Evolutionary conservation across 164 flowering plant species (phyloP).

Genomic region (Malania oleifera): DNA sequence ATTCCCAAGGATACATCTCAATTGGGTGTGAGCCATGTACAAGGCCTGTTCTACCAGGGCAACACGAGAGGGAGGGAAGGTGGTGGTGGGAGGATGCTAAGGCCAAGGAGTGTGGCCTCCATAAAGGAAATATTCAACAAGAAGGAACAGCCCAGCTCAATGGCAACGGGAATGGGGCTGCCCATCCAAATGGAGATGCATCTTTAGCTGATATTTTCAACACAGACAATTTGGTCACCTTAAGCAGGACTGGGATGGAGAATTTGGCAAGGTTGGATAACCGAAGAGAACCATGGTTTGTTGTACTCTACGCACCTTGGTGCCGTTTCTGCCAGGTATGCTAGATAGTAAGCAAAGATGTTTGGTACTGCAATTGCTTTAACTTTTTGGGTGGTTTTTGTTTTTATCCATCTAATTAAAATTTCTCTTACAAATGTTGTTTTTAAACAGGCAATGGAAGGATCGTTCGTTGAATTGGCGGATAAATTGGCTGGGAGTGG

Average conservation of each 20-base stretch:
- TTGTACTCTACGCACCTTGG: conserved; percentile 96
- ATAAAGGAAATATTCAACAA: conserved; percentile 78
- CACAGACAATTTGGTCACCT: conserved; percentile 39
- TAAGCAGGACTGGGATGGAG: conserved; percentile 75
- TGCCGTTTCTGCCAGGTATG: conserved; percentile 89
- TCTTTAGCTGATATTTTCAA: conserved; percentile 52
- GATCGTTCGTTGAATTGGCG: conserved; percentile 61
- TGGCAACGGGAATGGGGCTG: conserved; percentile 40
- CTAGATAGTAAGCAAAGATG: too few relatives aligned
- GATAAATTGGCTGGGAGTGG: conserved; percentile 66
- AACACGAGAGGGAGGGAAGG: conserved; percentile 97
- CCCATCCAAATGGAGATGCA: conserved; percentile 24
- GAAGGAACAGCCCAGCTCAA: conserved; percentile 25
- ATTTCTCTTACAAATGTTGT: too few relatives aligned
- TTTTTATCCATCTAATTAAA: background rate
- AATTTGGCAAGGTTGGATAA: conserved; percentile 57
- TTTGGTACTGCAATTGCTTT: too few relatives aligned
- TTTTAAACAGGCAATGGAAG: conserved; percentile 76
- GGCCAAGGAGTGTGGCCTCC: conserved; percentile 98
- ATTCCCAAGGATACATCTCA: conserved; percentile 74
- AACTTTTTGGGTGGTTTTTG: background rate
- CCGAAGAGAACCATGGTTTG: conserved; percentile 77
- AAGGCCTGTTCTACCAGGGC: conserved; percentile 87
- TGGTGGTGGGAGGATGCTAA: conserved; percentile 99
- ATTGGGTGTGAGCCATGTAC: conserved; percentile 99